A percentile compares a stretch with the other conserved stretches of the same genome.
These are phyloP conservation scores for Taxawa tesnikishii DNA, from an alignment of 2,329 filamentous ascomycete species.

Conservation along the genomic window DNA sequence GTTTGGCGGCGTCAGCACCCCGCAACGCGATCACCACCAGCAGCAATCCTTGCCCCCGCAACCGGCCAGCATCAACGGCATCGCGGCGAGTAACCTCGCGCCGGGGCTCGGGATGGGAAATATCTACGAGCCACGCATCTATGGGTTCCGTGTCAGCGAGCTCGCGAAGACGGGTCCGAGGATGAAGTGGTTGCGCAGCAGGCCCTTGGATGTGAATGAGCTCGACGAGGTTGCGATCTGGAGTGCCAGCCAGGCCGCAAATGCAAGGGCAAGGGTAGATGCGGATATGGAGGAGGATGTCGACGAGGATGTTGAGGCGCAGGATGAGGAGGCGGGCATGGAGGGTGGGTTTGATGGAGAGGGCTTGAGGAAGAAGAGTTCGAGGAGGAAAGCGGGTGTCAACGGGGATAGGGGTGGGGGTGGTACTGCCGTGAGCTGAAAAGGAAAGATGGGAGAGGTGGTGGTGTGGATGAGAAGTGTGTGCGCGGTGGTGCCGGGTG, in stretches of 20 bases:
- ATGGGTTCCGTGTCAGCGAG: slow-evolving; percentile 91
- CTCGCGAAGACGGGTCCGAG: slow-evolving; percentile 78
- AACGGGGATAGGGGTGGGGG: background rate
- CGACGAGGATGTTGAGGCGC: background rate
- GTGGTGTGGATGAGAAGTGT: too few species aligned
- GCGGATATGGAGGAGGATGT: background rate
- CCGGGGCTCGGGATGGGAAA: slow-evolving; percentile 70
- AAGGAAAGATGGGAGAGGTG: background rate
- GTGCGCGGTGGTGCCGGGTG: too few species aligned
- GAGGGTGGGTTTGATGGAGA: background rate
- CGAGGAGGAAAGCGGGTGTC: background rate
- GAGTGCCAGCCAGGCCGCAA: too few species aligned
- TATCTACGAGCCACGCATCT: slow-evolving; percentile 92
- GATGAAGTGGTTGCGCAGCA: slow-evolving; percentile 91
- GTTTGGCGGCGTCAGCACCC: slow-evolving; percentile 12
- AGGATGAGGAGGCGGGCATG: background rate
- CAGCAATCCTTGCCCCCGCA: slow-evolving; percentile 25
- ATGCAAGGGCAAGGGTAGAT: slow-evolving; percentile 6
- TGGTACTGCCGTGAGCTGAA: background rate
- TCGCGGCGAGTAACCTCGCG: slow-evolving; percentile 75
- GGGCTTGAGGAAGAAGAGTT: background rate
- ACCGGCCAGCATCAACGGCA: slow-evolving; percentile 61
- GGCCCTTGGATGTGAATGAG: slow-evolving; percentile 67
- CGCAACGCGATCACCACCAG: background rate
- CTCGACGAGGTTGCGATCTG: slow-evolving; percentile 57